Evolutionary conservation across 257 asterid species (phyloP).

Genomic region (Phtheirospermum japonicum): DNA sequence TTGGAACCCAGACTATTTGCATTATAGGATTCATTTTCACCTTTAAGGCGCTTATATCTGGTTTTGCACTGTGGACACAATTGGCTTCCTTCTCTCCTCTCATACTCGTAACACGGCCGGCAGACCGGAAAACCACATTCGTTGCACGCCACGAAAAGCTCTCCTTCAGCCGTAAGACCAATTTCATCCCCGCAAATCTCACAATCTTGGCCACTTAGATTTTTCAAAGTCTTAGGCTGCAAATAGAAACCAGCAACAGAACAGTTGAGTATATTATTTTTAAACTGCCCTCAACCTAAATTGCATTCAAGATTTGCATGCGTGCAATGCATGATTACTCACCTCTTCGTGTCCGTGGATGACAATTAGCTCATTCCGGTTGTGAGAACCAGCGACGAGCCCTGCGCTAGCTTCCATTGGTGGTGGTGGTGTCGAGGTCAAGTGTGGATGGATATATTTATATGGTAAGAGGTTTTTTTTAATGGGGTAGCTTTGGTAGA

Average conservation of each 20-base stretch:
- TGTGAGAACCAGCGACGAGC: conserved; percentile 78
- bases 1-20: neutral
- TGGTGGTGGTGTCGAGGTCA: conserved; percentile 12
- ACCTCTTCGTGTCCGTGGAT: conserved; percentile 84
- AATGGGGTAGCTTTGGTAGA: conserved; percentile 32
- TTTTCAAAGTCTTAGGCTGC: conserved; percentile 73
- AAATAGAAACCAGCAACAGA: conserved; percentile 5
- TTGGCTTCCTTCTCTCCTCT: conserved; percentile 75
- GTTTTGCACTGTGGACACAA: conserved; percentile 75
- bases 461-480: conserved; percentile 38
- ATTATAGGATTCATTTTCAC: neutral
- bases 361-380: conserved; percentile 74
- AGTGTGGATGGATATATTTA: conserved; percentile 1
- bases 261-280: neutral
- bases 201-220: conserved; percentile 73
- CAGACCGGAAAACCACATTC: conserved; percentile 85
- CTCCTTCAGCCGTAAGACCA: conserved; percentile 67
- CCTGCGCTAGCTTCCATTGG: conserved; percentile 79
- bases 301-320: neutral
- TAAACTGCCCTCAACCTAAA: neutral
- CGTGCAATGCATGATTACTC: conserved; percentile 8
- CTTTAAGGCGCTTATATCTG: conserved; percentile 74
- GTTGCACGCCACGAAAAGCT: conserved; percentile 74
- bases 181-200: conserved; percentile 76
- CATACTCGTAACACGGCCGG: conserved; percentile 76